Base-by-base conservation (phyloP, 495 filamentous ascomycete genomes). In the Trichoderma reesei region DNA sequence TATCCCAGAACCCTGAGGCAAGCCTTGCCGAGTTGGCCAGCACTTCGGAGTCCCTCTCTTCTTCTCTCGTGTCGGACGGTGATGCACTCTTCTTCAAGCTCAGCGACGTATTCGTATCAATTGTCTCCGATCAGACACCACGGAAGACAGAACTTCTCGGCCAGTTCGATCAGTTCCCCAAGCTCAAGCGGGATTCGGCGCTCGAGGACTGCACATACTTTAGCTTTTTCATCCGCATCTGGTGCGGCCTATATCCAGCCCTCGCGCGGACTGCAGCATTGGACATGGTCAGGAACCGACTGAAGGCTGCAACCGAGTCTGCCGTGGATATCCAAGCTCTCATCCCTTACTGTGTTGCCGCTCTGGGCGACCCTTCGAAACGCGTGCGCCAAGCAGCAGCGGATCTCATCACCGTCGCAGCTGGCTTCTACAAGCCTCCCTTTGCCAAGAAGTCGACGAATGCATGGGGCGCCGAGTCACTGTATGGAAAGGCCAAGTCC, bases 331-430 rank as follows among this genome's bases (percentile, higher is more conserved):
- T 87, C 44, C 92, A 96, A 69, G 84, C 85, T 3, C 68, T 96
- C 20, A 66, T 96, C 36, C 92, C 92, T 14, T 96, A 95, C 72
- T 72, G 86, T 38, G 71, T 96, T 41, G 78, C 78, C 63, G 89
- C 88, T 9, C 81, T 98, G 18, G 76, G 85, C 34, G 94, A 98
- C 72, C 73, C 82, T 3, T 85, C 88, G 1, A 81, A 83, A 63
- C 86, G 81, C 56, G 88, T 96, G 62, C 86, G 94, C 37, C 83
- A 84, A 26, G 85, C 90, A 42, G 88, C 91, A 20, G 85, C 86
- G 38, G 81, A 87, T 46, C 80, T 91, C 36, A 67, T 88, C 9
- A 67, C 76, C 3, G 72, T 78, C 11, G 65, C 90, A 5, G 72
- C 73, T 6, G 61, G 64, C 8, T 65, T 64, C 14, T 82, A 62